Conservation (phyloP, 768 basidiomycete genomes). For the Podaxis rugospora region DNA sequence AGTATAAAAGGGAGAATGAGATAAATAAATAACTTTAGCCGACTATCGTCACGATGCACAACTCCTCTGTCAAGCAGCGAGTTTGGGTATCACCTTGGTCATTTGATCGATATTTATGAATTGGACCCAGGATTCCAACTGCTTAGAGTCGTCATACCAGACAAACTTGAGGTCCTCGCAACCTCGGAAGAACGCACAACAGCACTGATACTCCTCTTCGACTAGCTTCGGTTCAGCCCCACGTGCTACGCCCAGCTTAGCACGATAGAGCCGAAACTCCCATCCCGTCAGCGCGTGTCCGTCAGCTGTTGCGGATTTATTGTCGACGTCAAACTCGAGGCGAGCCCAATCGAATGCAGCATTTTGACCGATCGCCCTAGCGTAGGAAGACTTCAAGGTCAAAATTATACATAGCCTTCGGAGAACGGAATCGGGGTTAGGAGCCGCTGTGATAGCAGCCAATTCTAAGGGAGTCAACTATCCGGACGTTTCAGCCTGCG, state of each 20-base stretch:
- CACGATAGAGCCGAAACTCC: constrained; percentile 82
- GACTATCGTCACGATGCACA: not conserved
- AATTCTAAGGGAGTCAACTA: constrained; percentile 22
- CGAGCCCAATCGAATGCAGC: constrained; percentile 78
- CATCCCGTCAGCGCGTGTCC: constrained; percentile 68
- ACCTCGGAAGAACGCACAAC: constrained; percentile 72
- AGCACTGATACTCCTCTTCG: constrained; percentile 73
- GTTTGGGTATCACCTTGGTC: constrained; percentile 72
- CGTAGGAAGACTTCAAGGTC: constrained; percentile 76
- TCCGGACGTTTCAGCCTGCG: not conserved
- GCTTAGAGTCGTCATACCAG: constrained; percentile 63
- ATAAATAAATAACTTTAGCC: not conserved
- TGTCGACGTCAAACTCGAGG: constrained; percentile 74
- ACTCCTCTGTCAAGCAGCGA: constrained; percentile 44
- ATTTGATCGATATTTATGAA: constrained; percentile 82
- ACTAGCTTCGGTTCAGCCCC: constrained; percentile 38
- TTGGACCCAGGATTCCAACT: constrained; percentile 77
- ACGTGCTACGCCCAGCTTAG: constrained; percentile 65
- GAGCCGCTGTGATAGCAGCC: constrained; percentile 51
- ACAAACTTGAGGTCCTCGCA: constrained; percentile 62
- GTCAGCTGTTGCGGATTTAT: constrained; percentile 60
- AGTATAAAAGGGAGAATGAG: too few relatives aligned
- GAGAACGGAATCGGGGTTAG: constrained; percentile 59
- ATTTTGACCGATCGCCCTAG: constrained; percentile 80
- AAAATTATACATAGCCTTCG: constrained; percentile 75